Conservation (phyloP, 2,329 filamentous ascomycete genomes). For the Alternaria tenuissima region DNA sequence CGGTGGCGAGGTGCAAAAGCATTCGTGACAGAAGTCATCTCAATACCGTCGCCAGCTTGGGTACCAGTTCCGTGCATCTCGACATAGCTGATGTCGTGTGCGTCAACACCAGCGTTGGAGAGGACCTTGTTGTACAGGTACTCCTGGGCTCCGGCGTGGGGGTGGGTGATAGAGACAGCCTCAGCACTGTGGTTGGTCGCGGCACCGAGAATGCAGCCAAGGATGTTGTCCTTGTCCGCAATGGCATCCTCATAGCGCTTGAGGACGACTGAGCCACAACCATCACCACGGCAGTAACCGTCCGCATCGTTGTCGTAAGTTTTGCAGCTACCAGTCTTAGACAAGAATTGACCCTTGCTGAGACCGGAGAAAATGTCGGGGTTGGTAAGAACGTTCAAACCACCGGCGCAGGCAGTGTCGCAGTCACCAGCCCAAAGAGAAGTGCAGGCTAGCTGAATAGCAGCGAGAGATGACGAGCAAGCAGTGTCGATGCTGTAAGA, state of each 20-base stretch:
- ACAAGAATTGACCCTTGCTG: constrained; percentile 79
- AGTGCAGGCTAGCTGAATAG: constrained; percentile 75
- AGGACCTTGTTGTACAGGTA: constrained; percentile 74
- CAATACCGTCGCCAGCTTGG: constrained; percentile 81
- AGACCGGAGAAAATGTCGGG: constrained; percentile 81
- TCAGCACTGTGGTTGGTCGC: constrained; percentile 85
- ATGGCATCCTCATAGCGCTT: constrained; percentile 83
- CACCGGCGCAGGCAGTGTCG: constrained; percentile 82
- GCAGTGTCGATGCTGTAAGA: constrained; percentile 79
- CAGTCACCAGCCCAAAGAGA: constrained; percentile 78
- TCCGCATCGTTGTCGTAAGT: constrained; percentile 83
- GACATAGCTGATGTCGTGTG: constrained; percentile 80
- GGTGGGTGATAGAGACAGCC: constrained; percentile 83
- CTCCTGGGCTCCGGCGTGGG: constrained; percentile 79
- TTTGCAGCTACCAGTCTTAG: constrained; percentile 78
- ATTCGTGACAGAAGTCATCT: constrained; percentile 79
- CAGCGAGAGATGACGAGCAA: constrained; percentile 76
- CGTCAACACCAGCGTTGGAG: constrained; percentile 75
- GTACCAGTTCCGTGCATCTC: constrained; percentile 93
- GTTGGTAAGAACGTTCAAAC: constrained; percentile 80
- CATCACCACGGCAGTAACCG: constrained; percentile 83
- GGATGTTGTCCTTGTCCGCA: constrained; percentile 73
- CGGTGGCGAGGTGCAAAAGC: constrained; percentile 65
- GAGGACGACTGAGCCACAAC: constrained; percentile 75
- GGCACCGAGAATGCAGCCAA: constrained; percentile 78